Percentiles rank a stretch among this genome's conserved stretches.
Conservation (phyloP, 2,329 filamentous ascomycete species). For the Harringtonia aguacate region DNA sequence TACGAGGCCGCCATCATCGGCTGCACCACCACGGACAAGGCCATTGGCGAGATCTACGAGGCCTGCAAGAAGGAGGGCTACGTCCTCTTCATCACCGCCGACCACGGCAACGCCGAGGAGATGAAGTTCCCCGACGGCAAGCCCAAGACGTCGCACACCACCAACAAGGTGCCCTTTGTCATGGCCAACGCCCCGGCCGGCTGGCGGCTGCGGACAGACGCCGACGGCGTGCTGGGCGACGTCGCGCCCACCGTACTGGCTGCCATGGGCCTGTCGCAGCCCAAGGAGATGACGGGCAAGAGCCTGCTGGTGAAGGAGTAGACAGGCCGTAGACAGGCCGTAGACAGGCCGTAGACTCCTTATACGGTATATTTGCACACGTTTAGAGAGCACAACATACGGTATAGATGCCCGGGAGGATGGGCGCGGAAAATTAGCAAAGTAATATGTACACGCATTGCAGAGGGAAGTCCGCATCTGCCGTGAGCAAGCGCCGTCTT, state of each 20-base stretch:
- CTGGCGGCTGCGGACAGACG: constrained; percentile 69
- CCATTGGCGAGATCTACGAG: constrained; percentile 86
- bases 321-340: too few species aligned
- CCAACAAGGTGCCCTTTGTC: constrained; percentile 94
- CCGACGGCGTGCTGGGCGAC: constrained; percentile 85
- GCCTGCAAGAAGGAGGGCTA: constrained; percentile 90
- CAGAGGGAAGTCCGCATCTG: too few species aligned
- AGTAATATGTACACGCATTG: too few species aligned
- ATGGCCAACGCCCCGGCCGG: constrained; percentile 94
- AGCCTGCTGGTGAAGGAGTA: constrained; percentile 71
- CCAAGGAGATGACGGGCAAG: constrained; percentile 82
- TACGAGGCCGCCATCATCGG: constrained; percentile 89
- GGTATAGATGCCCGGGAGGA: too few species aligned
- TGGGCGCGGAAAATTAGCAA: too few species aligned
- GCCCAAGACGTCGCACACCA: constrained; percentile 96
- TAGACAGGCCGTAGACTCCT: neutral
- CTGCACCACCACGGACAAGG: constrained; percentile 79
- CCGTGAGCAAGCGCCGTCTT: too few species aligned
- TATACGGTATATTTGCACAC: too few species aligned
- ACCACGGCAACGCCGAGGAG: constrained; percentile 98
- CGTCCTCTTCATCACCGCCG: constrained; percentile 86
- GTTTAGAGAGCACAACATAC: too few species aligned
- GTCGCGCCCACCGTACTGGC: constrained; percentile 90
- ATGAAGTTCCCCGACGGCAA: constrained; percentile 96
- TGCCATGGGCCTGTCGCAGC: constrained; percentile 82